Conservation (phyloP, 345 rosid genomes). For the Turnera subulata region DNA sequence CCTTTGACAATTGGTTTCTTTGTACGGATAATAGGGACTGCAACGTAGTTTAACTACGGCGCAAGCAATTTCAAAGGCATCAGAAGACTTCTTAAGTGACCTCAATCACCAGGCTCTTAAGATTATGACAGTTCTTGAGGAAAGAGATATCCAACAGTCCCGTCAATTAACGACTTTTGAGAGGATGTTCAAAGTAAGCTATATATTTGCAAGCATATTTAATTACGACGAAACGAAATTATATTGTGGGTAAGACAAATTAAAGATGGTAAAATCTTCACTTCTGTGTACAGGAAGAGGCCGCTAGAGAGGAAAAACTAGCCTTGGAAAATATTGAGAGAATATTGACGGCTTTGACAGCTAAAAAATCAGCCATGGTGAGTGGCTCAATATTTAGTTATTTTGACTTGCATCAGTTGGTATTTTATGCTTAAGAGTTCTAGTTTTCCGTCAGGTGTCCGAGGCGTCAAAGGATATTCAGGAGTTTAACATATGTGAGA, state of each 20-base stretch:
- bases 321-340: slow-evolving; percentile 58
- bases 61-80: slow-evolving; percentile 54
- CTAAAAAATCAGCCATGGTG: slow-evolving; percentile 64
- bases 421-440: slow-evolving; percentile 13
- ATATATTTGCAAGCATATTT: not conserved
- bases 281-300: slow-evolving; percentile 60
- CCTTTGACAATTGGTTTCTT: not conserved
- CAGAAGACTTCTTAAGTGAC: slow-evolving; percentile 51
- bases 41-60: slow-evolving; percentile 51
- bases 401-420: not conserved
- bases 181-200: slow-evolving; percentile 54
- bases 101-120: slow-evolving; percentile 53
- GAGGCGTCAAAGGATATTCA: slow-evolving; percentile 53
- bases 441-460: slow-evolving; percentile 41
- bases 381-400: slow-evolving; percentile 6
- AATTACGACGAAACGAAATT: not conserved
- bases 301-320: slow-evolving; percentile 66
- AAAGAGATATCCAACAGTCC: slow-evolving; percentile 46
- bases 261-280: too few species aligned
- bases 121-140: slow-evolving; percentile 41
- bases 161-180: slow-evolving; percentile 52
- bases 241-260: slow-evolving; percentile 2
- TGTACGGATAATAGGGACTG: slow-evolving; percentile 42
- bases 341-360: slow-evolving; percentile 59
- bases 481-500: slow-evolving; percentile 38